Conservation (phyloP, 164 flowering plant genomes). For the Berberis thunbergii region DNA sequence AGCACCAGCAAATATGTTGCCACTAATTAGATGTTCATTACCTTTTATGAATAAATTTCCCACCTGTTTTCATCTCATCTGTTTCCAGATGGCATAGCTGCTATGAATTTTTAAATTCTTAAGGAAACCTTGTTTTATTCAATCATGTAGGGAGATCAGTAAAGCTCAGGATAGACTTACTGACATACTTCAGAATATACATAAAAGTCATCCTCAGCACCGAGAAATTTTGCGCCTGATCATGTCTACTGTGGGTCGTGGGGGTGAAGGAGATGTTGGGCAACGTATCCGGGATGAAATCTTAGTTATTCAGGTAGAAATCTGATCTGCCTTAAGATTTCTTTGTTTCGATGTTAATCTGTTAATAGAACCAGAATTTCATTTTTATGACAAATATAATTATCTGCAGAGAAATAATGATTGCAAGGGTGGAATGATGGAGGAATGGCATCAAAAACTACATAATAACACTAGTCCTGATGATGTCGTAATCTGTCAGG, state of each 20-base stretch:
- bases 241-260: conserved; percentile 95
- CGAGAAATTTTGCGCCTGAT: conserved; percentile 79
- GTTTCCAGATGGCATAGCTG: too few species aligned
- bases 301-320: conserved; percentile 77
- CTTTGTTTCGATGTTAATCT: neutral
- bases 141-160: conserved; percentile 77
- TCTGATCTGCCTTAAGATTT: neutral
- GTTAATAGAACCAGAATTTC: neutral
- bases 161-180: conserved; percentile 93
- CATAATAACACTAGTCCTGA: conserved; percentile 99
- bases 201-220: conserved; percentile 48
- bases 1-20: too few species aligned
- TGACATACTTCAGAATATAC: conserved; percentile 67
- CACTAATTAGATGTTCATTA: too few species aligned
- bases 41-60: too few species aligned
- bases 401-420: conserved; percentile 77
- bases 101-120: too few species aligned
- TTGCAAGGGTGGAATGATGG: conserved; percentile 99
- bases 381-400: neutral
- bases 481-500: conserved; percentile 98
- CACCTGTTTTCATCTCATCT: too few species aligned
- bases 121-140: neutral
- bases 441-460: conserved; percentile 98
- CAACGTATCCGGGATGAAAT: conserved; percentile 98
- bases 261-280: conserved; percentile 99